phyloP scores from a whole-genome alignment of 2,329 filamentous ascomycete genomes.

The Cladobotryum mycophilum region DNA sequence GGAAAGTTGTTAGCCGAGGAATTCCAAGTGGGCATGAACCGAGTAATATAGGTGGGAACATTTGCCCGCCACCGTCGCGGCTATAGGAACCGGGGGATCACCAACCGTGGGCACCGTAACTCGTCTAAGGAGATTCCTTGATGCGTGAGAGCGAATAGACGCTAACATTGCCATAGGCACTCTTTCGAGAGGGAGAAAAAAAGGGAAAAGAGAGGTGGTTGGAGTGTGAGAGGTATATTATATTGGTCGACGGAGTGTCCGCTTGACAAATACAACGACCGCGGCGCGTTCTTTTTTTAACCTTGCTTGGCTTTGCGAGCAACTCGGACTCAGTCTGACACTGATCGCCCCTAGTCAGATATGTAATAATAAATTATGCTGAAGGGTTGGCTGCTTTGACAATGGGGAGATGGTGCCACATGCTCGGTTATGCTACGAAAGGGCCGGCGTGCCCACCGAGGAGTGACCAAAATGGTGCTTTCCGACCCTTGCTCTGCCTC shows the following conservation, averaged over 20 bases:
- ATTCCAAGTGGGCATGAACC: neutral
- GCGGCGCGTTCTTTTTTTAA: neutral
- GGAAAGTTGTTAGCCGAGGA: neutral
- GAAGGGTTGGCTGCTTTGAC: too few relatives aligned
- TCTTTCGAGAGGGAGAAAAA: neutral
- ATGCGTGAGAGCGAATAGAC: constrained; percentile 25
- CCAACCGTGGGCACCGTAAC: constrained; percentile 19
- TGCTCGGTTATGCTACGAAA: neutral
- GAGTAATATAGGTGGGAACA: too few relatives aligned
- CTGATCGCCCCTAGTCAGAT: too few relatives aligned
- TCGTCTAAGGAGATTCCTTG: constrained; percentile 29
- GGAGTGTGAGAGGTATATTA: neutral
- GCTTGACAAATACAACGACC: neutral
- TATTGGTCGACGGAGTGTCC: constrained; percentile 7
- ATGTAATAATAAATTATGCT: too few relatives aligned
- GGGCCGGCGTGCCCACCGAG: neutral
- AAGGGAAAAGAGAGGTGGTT: neutral
- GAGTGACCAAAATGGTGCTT: neutral
- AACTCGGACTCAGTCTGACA: too few relatives aligned
- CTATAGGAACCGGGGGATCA: neutral
- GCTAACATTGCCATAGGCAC: constrained; percentile 28
- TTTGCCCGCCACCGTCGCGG: too few relatives aligned
- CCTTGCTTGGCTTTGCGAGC: too few relatives aligned
- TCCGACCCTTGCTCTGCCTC: neutral
- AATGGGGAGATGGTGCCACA: neutral